phyloP scores from a whole-genome alignment of 129 eudicot genomes.

The Gnaphalium uliginosum region DNA sequence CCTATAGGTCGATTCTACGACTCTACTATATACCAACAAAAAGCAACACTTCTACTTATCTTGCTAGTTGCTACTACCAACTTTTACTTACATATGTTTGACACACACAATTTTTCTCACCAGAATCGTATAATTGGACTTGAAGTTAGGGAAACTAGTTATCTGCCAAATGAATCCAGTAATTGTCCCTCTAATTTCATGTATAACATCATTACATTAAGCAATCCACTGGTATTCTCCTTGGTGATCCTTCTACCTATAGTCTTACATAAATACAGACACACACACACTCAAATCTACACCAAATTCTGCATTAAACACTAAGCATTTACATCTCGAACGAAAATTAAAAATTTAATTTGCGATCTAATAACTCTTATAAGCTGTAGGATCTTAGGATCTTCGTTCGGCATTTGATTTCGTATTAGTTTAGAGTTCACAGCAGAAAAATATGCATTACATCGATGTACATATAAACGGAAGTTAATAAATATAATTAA shows the following conservation, averaged over 20 bases:
- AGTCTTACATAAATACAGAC: background rate
- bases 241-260: conserved; percentile 6
- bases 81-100: background rate
- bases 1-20: background rate
- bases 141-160: background rate
- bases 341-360: background rate
- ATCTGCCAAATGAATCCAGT: conserved; percentile 1
- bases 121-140: conserved; percentile 13
- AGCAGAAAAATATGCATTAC: conserved; percentile 6
- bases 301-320: conserved; percentile 1
- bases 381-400: background rate
- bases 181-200: conserved; percentile 13
- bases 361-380: background rate
- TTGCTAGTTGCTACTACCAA: background rate
- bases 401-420: conserved; percentile 1
- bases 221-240: conserved; percentile 1
- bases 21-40: background rate
- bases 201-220: background rate
- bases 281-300: background rate
- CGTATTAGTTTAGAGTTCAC: background rate
- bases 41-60: background rate
- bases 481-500: background rate
- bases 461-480: background rate
- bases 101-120: background rate
- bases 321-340: background rate